These are phyloP conservation scores for Drechslerella coelobrocha DNA, from an alignment of 2,329 filamentous ascomycete genomes.

Conservation along the genomic window DNA sequence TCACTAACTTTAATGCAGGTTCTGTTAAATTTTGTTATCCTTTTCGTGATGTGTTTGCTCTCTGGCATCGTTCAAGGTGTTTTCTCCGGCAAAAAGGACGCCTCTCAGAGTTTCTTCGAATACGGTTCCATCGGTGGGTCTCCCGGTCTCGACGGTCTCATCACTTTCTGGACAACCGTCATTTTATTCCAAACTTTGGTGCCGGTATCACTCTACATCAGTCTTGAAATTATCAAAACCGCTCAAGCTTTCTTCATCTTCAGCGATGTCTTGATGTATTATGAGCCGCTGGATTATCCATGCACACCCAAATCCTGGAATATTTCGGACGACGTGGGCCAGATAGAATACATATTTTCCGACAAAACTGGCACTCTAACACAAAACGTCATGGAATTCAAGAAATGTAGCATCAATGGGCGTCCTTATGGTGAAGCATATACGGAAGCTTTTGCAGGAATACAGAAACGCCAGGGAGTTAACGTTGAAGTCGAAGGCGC, in stretches of 20 bases:
- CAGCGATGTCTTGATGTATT: slow-evolving; percentile 95
- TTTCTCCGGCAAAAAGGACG: slow-evolving; percentile 76
- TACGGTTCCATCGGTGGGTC: slow-evolving; percentile 79
- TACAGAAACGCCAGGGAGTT: slow-evolving; percentile 89
- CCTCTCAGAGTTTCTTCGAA: slow-evolving; percentile 82
- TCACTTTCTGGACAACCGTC: slow-evolving; percentile 94
- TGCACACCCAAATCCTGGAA: slow-evolving; percentile 99
- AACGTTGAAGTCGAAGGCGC: slow-evolving; percentile 82
- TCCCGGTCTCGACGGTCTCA: slow-evolving; percentile 81
- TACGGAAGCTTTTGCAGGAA: slow-evolving; percentile 93
- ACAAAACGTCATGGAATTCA: slow-evolving; percentile 98
- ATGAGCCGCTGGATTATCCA: slow-evolving; percentile 89
- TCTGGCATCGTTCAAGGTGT: slow-evolving; percentile 84
- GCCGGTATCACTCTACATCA: slow-evolving; percentile 96
- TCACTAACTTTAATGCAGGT: slow-evolving; percentile 51
- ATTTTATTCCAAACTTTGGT: slow-evolving; percentile 99
- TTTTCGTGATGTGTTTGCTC: slow-evolving; percentile 87
- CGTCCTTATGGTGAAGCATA: slow-evolving; percentile 96
- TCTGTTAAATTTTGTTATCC: slow-evolving; percentile 90
- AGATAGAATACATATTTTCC: slow-evolving; percentile 99
- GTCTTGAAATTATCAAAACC: slow-evolving; percentile 91
- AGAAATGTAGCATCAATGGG: slow-evolving; percentile 97
- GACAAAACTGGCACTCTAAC: slow-evolving; percentile 91
- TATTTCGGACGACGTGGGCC: slow-evolving; percentile 95
- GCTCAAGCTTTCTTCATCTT: slow-evolving; percentile 97